These are phyloP conservation scores for Chytridiales sp. DNA, from an alignment of 371 early-diverging fungal genomes.

Conservation along the genomic window DNA sequence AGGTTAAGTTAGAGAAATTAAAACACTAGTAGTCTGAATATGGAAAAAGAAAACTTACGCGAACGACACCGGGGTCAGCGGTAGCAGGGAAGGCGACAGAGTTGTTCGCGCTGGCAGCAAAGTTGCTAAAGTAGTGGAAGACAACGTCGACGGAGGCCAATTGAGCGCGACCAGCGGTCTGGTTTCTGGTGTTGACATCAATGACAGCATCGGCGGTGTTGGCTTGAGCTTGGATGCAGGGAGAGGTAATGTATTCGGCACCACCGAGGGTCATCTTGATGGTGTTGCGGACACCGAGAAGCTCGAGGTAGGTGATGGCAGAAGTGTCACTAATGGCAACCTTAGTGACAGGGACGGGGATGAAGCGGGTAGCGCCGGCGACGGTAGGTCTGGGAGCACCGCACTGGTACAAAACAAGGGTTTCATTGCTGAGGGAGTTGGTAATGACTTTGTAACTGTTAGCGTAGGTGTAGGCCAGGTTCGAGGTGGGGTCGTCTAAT, in stretches of 20 bases:
- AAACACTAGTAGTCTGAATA: neutral
- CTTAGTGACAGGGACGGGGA: conserved; percentile 28
- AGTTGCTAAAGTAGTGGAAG: conserved; percentile 13
- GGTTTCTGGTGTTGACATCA: conserved; percentile 16
- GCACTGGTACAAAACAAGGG: conserved; percentile 39
- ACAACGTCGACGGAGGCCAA: conserved; percentile 12
- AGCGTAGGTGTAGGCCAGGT: conserved; percentile 29
- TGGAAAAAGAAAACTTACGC: conserved; percentile 1
- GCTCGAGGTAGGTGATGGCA: conserved; percentile 34
- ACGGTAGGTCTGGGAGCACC: conserved; percentile 34
- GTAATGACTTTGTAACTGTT: conserved; percentile 40
- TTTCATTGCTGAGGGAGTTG: conserved; percentile 25
- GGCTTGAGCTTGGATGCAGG: conserved; percentile 29
- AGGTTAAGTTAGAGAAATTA: neutral
- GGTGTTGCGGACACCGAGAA: conserved; percentile 17
- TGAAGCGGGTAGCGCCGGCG: conserved; percentile 19
- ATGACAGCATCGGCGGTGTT: conserved; percentile 3
- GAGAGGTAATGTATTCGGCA: conserved; percentile 21
- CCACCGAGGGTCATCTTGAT: conserved; percentile 22
- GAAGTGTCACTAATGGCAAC: conserved; percentile 32
- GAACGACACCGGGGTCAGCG: conserved; percentile 19
- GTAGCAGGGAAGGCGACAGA: conserved; percentile 30
- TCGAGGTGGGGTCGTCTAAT: conserved; percentile 6
- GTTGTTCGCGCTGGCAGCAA: conserved; percentile 18
- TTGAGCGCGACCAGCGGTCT: neutral